phyloP scores from a whole-genome alignment of 2,329 filamentous ascomycete genomes.

The Lachnellula hyalina region DNA sequence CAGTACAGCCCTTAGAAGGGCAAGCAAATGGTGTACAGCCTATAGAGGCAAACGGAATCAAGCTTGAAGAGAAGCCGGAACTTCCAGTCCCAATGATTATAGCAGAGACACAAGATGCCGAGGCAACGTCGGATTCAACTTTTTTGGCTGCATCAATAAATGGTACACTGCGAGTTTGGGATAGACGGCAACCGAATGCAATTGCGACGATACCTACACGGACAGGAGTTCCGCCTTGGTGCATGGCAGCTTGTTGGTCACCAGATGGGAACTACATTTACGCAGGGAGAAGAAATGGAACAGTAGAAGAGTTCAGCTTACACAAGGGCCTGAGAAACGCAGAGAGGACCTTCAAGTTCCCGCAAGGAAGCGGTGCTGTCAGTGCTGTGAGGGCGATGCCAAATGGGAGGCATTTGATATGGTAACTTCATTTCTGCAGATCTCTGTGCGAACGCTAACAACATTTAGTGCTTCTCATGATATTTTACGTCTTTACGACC shows the following conservation, averaged over 20 bases:
- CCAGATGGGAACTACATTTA: slow-evolving; percentile 95
- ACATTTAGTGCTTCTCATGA: slow-evolving; percentile 73
- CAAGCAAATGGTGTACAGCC: not conserved
- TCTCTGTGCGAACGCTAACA: not conserved
- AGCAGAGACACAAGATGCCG: slow-evolving; percentile 43
- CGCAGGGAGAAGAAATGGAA: slow-evolving; percentile 80
- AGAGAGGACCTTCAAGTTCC: slow-evolving; percentile 78
- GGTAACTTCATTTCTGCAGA: slow-evolving; percentile 43
- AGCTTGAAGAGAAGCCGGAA: slow-evolving; percentile 12
- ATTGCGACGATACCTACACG: slow-evolving; percentile 73
- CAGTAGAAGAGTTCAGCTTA: slow-evolving; percentile 89
- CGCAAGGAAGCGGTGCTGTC: slow-evolving; percentile 81
- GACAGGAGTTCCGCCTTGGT: slow-evolving; percentile 84
- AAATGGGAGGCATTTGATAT: slow-evolving; percentile 87
- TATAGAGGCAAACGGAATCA: slow-evolving; percentile 12
- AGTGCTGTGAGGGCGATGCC: slow-evolving; percentile 86
- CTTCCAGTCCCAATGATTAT: slow-evolving; percentile 11
- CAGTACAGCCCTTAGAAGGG: slow-evolving; percentile 19
- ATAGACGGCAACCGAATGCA: slow-evolving; percentile 68
- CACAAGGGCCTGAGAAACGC: slow-evolving; percentile 74
- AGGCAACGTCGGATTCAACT: slow-evolving; percentile 64
- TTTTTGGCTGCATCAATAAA: slow-evolving; percentile 88
- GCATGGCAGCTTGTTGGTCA: slow-evolving; percentile 95
- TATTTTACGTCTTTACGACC: slow-evolving; percentile 87
- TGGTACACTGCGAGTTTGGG: slow-evolving; percentile 89